Base-by-base conservation (phyloP, 2,329 filamentous ascomycete genomes). In the Cladophialophora immunda region DNA sequence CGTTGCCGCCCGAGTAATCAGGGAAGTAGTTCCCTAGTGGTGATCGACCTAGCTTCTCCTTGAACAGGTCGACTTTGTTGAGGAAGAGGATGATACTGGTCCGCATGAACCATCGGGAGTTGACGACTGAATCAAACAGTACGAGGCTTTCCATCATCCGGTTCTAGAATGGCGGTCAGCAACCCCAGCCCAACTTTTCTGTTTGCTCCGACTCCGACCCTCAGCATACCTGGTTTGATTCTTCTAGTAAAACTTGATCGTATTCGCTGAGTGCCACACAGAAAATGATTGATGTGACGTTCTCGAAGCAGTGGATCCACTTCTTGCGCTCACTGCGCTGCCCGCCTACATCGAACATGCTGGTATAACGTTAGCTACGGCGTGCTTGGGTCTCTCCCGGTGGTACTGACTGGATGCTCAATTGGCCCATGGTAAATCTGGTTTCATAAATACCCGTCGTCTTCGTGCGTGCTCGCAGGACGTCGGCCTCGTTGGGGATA, bases 301-400 rank as follows among this genome's bases (percentile, higher is more conserved):
- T 98, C 80, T 99, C 95, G 79, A 99, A 99, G 83, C 95, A 99
- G 82, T 99, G 95, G 77, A 99, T 99, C 95, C 95, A 99, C 83
- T 99, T 99, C 85, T 99, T 99, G 70, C 95, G 88, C 81, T 99
- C 95, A 79, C 94, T 98, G 77, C 95, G 86, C 81, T 99, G 95
- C 27, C 95, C 95, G 70, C 95, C 95, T 4, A 99, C 95, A 79
- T 99, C 95, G 77, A 99, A 99, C 95, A 99, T 99, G 83, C 94
- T 98, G 76, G 75, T 60, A 74, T 67, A 47, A 50, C 6, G 57
- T 77, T 62, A 78, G 73, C 64, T 45, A 58, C n/a, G 17, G 32
- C 25, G 13, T 30, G 34, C 19, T 27, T 19, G n/a, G 25, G 6
- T 50, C 8, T 25, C 7, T 19, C 22, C 25, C 15, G 45, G 3